Base-by-base conservation (phyloP, 768 basidiomycete species). In the Mycena rosella region DNA sequence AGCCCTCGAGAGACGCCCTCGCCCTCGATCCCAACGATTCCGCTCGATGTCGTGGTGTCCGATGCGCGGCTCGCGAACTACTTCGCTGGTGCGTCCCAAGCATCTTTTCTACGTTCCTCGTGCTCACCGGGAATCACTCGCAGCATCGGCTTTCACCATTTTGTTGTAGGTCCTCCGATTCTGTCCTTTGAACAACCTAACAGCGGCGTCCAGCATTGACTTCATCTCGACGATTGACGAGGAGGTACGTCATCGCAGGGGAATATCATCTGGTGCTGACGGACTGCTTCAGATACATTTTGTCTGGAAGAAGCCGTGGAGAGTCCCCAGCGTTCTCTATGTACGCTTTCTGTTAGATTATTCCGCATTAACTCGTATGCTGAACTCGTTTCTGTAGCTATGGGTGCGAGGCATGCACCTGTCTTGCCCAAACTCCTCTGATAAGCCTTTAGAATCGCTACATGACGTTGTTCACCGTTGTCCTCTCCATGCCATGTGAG, bases 21-120 rank as follows among this genome's bases (percentile, higher is more conserved):
- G 38, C n/a, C n/a, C n/a, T n/a, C n/a, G n/a, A 14, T 4, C 56
- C 27, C 44, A 17, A 20, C 14, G 13, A 49, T 51, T 15, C 48
- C 49, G 38, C 10, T 9, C 20, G 51, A 42, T 0, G 29, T 53
- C 22, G 40, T 45, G 20, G 60, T 62, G 9, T 4, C 20, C 3
- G 60, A 62, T 22, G 38, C 51, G n/a, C 60, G 51, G 22, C 60
- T 62, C n/a, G 27, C 51, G n/a, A 62, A 62, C 22, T 62, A 62
- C 22, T 45, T 61, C 24, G 49, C 60, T 9, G 60, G 60, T 61
- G 40, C 5, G 60, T 40, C 26, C n/a, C n/a, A n/a, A n/a, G 14
- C 27, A 29, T 26, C 48, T 17, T 29, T 5, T 49, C 11, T 10
- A 26, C 24, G 17, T 15, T 13, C 2, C 11, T 2, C 11, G 3